Conservation (phyloP, 345 rosid genomes). For the Combretum micranthum region DNA sequence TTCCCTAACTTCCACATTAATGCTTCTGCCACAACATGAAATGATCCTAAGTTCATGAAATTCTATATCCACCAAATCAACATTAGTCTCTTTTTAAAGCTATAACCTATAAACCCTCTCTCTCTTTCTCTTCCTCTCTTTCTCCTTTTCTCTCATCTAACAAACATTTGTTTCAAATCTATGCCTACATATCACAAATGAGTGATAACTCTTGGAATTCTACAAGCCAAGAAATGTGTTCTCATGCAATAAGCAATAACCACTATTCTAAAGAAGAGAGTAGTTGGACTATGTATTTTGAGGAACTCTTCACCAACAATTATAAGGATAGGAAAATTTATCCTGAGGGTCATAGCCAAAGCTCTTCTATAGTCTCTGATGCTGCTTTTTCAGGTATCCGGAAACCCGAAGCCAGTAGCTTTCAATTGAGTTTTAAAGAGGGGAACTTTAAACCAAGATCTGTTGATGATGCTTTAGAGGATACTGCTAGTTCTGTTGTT, state of each 20-base stretch:
- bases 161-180: too few relatives aligned
- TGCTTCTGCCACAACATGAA: too few relatives aligned
- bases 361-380: slow-evolving; percentile 27
- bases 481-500: slow-evolving; percentile 43
- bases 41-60: too few relatives aligned
- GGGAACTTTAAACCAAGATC: slow-evolving; percentile 10
- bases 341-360: slow-evolving; percentile 3
- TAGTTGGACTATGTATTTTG: slow-evolving; percentile 49
- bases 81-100: too few relatives aligned
- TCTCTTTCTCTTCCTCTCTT: too few relatives aligned
- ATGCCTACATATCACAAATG: too few relatives aligned
- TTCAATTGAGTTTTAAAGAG: slow-evolving; percentile 18
- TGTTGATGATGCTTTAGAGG: slow-evolving; percentile 40
- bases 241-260: background rate
- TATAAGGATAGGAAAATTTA: background rate
- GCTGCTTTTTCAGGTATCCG: slow-evolving; percentile 30
- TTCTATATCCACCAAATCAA: too few relatives aligned
- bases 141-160: too few relatives aligned
- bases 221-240: slow-evolving; percentile 1
- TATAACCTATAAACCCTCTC: too few relatives aligned
- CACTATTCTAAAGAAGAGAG: slow-evolving; percentile 31
- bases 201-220: slow-evolving; percentile 16
- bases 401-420: slow-evolving; percentile 16
- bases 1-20: too few relatives aligned
- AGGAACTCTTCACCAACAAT: slow-evolving; percentile 22